Evolutionary conservation across 306 rosid genomes (phyloP), one percentile per base, ranked within the genome.

Genomic region (Cucurbita pepo): DNA sequence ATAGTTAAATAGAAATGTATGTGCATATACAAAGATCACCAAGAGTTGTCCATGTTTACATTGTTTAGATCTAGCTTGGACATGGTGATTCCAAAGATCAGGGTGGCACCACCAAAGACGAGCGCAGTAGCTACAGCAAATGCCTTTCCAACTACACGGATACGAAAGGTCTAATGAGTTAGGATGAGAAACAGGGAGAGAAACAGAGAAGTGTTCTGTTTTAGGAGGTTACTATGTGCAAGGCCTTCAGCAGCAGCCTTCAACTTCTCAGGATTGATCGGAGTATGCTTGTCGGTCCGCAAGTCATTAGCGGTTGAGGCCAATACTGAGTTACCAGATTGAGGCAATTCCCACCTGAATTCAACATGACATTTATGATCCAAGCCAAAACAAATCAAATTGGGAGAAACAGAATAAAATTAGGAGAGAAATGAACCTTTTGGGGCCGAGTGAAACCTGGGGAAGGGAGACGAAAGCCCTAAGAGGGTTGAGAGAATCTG

Each of bases 241-340:
- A 93, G 83, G 63, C 98, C 97, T 82, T 93, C 97, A 67, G 94
- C 87, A 65, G 96, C 96, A 65, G 96, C 98, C 80, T 89, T 93
- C 75, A 90, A 71, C 87, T 93, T 93, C 73, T 90, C 90, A 15
- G 96, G 88, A 76, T 85, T 86, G 57, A 79, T 61, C 19, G 84
- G 82, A 1, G 30, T 40, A 45, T 79, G 77, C 80, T 79, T 84
- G 15, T 94, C 94, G 69, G 30, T 78, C 63, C 96, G 90, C 96
- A 89, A 64, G 15, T 88, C 97, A 77, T 94, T 90, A 47, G 98
- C 97, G 1, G 98, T 94, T 37, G 97, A 94, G 57, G 97, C 95
- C 44, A 82, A 86, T 34, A 82, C 48, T 1, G 81, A 75, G 76
- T 77, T 12, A 16, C 70, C 70, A 52, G 58, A 45, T 65, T 76